Evolutionary conservation across 2,329 filamentous ascomycete species (phyloP).

Genomic region (Colletotrichum caudatum): DNA sequence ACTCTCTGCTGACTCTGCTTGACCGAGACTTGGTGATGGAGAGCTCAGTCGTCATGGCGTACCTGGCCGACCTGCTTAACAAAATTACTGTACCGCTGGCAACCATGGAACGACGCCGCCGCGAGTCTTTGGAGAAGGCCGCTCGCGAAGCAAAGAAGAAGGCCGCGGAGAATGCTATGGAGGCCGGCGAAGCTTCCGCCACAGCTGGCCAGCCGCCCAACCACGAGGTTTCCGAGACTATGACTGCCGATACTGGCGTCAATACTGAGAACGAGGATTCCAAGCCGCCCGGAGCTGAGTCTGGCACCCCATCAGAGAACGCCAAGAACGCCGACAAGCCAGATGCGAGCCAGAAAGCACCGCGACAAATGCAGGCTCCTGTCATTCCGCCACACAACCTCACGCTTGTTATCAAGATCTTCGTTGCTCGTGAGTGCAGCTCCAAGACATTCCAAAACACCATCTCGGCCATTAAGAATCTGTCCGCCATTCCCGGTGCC

Average conservation of each 20-base stretch:
- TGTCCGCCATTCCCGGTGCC: conserved; percentile 91
- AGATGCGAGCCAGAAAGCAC: conserved; percentile 59
- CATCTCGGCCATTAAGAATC: conserved; percentile 97
- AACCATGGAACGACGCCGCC: conserved; percentile 84
- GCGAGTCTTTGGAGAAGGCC: conserved; percentile 71
- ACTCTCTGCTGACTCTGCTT: conserved; percentile 86
- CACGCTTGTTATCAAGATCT: conserved; percentile 93
- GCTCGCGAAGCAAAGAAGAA: conserved; percentile 53
- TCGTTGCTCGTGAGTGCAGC: conserved; percentile 95
- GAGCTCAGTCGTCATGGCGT: conserved; percentile 96
- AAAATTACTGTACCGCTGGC: conserved; percentile 89
- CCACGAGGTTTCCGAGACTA: conserved; percentile 44
- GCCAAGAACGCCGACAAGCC: conserved; percentile 56
- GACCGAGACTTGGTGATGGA: conserved; percentile 97
- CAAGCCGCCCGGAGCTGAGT: background rate
- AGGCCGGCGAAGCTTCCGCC: conserved; percentile 28
- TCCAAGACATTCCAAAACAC: conserved; percentile 99
- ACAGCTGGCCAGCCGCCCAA: conserved; percentile 40
- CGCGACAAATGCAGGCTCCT: conserved; percentile 78
- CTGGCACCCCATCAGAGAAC: conserved; percentile 40
- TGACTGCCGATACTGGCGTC: conserved; percentile 38
- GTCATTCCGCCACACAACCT: conserved; percentile 90
- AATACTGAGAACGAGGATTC: conserved; percentile 33
- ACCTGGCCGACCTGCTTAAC: conserved; percentile 86
- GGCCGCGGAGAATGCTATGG: conserved; percentile 43